Evolutionary conservation across 2,329 filamentous ascomycete species (phyloP).

Genomic region (Penicillium sp.): DNA sequence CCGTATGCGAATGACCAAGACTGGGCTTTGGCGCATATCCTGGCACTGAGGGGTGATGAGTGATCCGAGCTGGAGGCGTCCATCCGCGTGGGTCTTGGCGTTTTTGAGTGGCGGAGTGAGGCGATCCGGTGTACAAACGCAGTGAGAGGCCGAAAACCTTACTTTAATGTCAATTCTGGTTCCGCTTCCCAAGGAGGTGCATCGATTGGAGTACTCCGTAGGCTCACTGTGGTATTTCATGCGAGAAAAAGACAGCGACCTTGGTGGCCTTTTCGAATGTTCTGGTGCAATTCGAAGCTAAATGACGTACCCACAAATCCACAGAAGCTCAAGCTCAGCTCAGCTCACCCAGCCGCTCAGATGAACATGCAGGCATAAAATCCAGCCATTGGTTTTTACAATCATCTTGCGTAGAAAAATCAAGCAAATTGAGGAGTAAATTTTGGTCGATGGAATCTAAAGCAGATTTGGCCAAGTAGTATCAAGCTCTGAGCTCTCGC

Average conservation of each 20-base stretch:
- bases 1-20: conserved; percentile 13
- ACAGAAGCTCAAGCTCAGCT: background rate
- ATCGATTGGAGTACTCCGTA: background rate
- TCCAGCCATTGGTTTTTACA: background rate
- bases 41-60: background rate
- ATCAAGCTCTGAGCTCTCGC: background rate
- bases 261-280: background rate
- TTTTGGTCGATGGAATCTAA: background rate
- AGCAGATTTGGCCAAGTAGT: background rate
- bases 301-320: background rate
- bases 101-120: no score
- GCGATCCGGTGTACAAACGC: no score
- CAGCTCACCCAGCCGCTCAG: background rate
- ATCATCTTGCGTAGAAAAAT: background rate
- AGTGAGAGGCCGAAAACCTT: no score
- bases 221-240: background rate
- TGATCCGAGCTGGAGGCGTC: no score
- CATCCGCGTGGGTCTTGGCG: no score
- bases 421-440: background rate
- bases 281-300: background rate
- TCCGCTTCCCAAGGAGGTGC: no score
- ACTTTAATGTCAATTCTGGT: no score
- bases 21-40: conserved; percentile 2
- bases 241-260: background rate
- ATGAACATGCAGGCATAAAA: background rate